Base-by-base conservation (phyloP, 257 asterid species). In the Orobanche coerulescens region DNA sequence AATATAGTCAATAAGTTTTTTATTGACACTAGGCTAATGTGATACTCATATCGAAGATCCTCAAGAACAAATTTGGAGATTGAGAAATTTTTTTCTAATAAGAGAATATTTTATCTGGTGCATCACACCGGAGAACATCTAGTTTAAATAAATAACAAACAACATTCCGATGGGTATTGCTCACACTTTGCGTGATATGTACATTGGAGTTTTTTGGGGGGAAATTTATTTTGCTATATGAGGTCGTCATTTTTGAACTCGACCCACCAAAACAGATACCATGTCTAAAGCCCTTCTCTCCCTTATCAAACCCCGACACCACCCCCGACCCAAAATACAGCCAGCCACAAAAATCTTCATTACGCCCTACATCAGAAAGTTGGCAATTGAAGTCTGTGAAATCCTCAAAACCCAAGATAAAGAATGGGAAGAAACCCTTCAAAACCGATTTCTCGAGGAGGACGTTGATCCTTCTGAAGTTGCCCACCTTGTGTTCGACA, bases 401-500 rank as follows among this genome's bases (percentile, higher is more conserved):
- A 81, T 86, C 55, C 88, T 93, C 66, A 75, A 78, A 62, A 72
- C 76, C 19, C 81, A 81, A 61, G 78, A 63, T 11, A 33, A 61
- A 20, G 74, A 68, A 0, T 93, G 96, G 90, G 88, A 86, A 72
- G 71, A 71, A 47, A 30, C 81, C 22, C 73, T 93, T 40, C 83
- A 79, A 64, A 70, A 73, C 59, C 87, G 87, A 0, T 76, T 88
- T 28, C 69, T 71, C 0, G 88, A 79, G 15, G 94, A 77, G 61
- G 87, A 81, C 23, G 65, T 78, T 4, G 74, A 82, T 44, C 95
- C 95, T 11, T 76, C 95, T 0, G 88, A 86, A 25, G 76, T 92
- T 81, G 97, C 98, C 65, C 85, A 78, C 89, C 65, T 72, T 13
- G 91, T 92, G 95, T 83, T 92, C 75, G 98, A 86, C 75, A 84